phyloP scores from a whole-genome alignment of 108 stramenopile genomes.

The Conticribra guillardii region DNA sequence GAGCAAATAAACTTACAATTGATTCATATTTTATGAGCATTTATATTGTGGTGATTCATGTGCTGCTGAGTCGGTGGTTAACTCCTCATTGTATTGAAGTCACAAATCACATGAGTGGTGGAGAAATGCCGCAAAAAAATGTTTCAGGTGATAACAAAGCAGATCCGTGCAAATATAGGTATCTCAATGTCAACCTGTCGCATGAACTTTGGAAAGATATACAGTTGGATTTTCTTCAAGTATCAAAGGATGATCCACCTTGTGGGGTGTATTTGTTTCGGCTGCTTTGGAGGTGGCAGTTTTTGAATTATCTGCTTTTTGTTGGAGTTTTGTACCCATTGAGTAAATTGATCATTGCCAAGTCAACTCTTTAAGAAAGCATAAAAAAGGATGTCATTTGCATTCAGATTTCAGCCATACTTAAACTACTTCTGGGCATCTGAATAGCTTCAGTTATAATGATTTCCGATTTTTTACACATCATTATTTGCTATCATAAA shows the following conservation, averaged over 20 bases:
- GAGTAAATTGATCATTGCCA: constrained; percentile 21
- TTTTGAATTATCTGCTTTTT: constrained; percentile 66
- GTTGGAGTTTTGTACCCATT: constrained; percentile 34
- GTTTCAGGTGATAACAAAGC: constrained; percentile 2
- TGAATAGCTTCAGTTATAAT: too few relatives aligned
- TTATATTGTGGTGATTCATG: constrained; percentile 59
- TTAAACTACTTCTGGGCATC: too few relatives aligned
- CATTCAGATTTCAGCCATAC: too few relatives aligned
- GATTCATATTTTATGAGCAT: constrained; percentile 58
- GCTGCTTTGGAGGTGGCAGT: constrained; percentile 69
- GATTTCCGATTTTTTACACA: too few relatives aligned
- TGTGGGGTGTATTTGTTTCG: constrained; percentile 51
- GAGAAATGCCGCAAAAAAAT: neutral
- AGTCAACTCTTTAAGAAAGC: too few relatives aligned
- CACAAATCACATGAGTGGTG: neutral
- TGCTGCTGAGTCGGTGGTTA: constrained; percentile 61
- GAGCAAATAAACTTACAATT: constrained; percentile 35
- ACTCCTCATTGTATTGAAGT: constrained; percentile 57
- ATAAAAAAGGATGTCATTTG: neutral
- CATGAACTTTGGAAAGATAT: constrained; percentile 81
- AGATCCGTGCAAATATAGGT: constrained; percentile 41
- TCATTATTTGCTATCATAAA: too few relatives aligned
- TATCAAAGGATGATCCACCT: constrained; percentile 59
- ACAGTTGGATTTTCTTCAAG: constrained; percentile 54
- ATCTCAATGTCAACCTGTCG: constrained; percentile 77